phyloP scores from a whole-genome alignment of 192 early-diverging fungal genomes.

The Umbelopsis sp. region DNA sequence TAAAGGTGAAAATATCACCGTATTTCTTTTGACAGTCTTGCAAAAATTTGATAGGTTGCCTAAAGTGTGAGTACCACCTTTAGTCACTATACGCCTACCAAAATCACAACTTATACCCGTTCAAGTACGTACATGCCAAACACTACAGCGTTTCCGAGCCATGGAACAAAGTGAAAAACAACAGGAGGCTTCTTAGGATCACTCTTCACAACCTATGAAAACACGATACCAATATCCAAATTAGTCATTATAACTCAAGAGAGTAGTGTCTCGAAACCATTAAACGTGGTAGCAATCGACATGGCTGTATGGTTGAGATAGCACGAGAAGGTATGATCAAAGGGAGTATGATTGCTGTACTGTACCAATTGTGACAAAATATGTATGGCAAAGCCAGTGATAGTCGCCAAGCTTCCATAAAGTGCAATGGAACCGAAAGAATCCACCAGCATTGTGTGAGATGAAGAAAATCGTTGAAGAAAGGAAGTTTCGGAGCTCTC shows the following conservation, averaged over 20 bases:
- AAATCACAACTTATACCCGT: not conserved
- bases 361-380: slow-evolving; percentile 37
- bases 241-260: not conserved
- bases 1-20: slow-evolving; percentile 92
- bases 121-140: slow-evolving; percentile 71
- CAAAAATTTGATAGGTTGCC: slow-evolving; percentile 85
- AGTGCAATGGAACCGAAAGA: slow-evolving; percentile 20
- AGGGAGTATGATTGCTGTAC: not conserved
- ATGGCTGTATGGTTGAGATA: not conserved
- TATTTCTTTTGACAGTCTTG: slow-evolving; percentile 79
- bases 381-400: slow-evolving; percentile 28
- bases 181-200: slow-evolving; percentile 67
- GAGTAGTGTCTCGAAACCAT: too few species aligned
- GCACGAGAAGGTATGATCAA: not conserved
- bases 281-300: not conserved
- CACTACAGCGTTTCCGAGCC: slow-evolving; percentile 83
- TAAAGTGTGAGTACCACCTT: not conserved
- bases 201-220: slow-evolving; percentile 25
- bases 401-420: slow-evolving; percentile 22
- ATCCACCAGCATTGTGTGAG: not conserved
- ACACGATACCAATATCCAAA: not conserved
- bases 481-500: not conserved
- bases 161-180: slow-evolving; percentile 80
- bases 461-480: slow-evolving; percentile 3
- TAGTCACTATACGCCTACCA: not conserved